Conservation (phyloP, 108 stramenopile species). For the Skeletonema menzelii region DNA sequence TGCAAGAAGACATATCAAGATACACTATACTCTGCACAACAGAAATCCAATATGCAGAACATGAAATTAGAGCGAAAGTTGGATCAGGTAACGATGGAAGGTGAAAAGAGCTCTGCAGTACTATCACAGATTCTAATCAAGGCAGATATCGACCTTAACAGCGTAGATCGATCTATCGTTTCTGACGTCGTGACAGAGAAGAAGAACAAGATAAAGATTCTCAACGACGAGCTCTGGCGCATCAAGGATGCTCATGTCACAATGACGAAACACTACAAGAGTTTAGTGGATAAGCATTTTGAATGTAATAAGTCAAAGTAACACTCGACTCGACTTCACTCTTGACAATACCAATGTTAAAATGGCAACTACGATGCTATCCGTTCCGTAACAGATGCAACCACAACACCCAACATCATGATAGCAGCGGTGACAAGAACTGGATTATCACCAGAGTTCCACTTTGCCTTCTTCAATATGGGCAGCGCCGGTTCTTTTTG, state of each 20-base stretch:
- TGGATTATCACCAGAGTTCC: conserved; percentile 90
- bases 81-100: conserved; percentile 33
- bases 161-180: conserved; percentile 28
- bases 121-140: conserved; percentile 63
- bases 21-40: conserved; percentile 65
- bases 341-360: not conserved
- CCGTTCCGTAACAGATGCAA: conserved; percentile 71
- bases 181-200: conserved; percentile 30
- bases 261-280: conserved; percentile 9
- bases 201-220: conserved; percentile 9
- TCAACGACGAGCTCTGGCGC: conserved; percentile 20
- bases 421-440: conserved; percentile 71
- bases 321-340: too few species aligned
- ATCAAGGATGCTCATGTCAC: conserved; percentile 25
- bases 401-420: conserved; percentile 63
- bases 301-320: not conserved
- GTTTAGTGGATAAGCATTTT: not conserved
- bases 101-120: conserved; percentile 63
- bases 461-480: conserved; percentile 79
- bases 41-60: conserved; percentile 70
- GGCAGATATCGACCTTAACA: conserved; percentile 62
- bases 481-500: conserved; percentile 84
- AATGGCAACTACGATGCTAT: conserved; percentile 22
- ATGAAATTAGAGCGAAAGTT: conserved; percentile 80
- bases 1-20: conserved; percentile 26